phyloP scores from a whole-genome alignment of 768 basidiomycete species.

The Dioszegia hungarica region DNA sequence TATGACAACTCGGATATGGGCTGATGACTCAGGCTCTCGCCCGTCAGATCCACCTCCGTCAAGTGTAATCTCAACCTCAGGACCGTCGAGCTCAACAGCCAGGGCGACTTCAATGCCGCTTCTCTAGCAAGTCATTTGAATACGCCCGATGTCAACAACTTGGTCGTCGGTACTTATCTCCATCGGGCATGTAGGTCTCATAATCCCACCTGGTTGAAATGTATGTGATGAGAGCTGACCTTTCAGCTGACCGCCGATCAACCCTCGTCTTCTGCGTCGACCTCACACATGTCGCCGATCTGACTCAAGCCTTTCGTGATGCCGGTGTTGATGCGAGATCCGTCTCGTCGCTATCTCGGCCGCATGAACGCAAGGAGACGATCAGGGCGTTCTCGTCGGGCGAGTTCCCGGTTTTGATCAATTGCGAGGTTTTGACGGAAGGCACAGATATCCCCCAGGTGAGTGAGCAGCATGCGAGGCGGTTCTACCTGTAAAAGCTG shows the following conservation, averaged over 20 bases:
- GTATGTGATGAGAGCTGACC: neutral
- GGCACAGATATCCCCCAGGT: conserved; percentile 86
- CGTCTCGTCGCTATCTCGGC: conserved; percentile 65
- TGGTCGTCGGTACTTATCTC: conserved; percentile 78
- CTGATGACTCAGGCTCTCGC: conserved; percentile 63
- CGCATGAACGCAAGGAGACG: conserved; percentile 60
- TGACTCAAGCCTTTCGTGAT: conserved; percentile 67
- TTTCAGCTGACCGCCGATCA: conserved; percentile 63
- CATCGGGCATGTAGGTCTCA: conserved; percentile 70
- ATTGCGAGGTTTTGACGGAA: conserved; percentile 92
- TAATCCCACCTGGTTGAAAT: too few relatives aligned
- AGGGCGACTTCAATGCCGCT: conserved; percentile 75
- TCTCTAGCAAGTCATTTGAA: conserved; percentile 79
- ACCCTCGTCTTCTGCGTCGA: conserved; percentile 91
- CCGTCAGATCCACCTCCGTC: conserved; percentile 78
- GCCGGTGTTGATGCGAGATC: conserved; percentile 81
- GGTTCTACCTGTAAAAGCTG: neutral
- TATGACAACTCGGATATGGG: neutral
- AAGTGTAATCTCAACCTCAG: conserved; percentile 67
- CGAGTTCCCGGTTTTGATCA: conserved; percentile 76
- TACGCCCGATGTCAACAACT: conserved; percentile 66
- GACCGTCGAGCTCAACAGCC: conserved; percentile 62
- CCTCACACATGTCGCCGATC: conserved; percentile 67
- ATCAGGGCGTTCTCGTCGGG: conserved; percentile 66
- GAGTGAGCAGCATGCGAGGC: neutral